Conservation (phyloP, 2,329 filamentous ascomycete genomes). For the Paraphaeosphaeria sporulosa region DNA sequence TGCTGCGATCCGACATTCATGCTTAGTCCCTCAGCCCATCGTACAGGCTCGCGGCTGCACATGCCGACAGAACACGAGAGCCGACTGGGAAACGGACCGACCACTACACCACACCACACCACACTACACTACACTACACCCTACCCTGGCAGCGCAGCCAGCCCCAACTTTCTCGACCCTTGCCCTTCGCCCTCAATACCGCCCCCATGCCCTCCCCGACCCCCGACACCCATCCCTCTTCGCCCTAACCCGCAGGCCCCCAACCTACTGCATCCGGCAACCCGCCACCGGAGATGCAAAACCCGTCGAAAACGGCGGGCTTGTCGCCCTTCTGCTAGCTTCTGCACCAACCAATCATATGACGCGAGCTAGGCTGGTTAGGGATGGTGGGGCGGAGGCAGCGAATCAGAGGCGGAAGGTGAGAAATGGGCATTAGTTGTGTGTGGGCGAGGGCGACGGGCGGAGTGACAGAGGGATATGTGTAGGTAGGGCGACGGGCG, state of each 20-base stretch:
- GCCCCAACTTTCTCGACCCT: neutral
- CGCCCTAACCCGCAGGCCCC: neutral
- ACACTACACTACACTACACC: neutral
- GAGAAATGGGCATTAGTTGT: slow-evolving; percentile 12
- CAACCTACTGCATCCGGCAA: slow-evolving; percentile 10
- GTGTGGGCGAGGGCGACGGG: slow-evolving; percentile 3
- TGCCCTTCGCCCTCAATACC: neutral
- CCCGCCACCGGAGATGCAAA: neutral
- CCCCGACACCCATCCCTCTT: neutral
- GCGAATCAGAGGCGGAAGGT: slow-evolving; percentile 7
- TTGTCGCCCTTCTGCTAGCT: slow-evolving; percentile 5
- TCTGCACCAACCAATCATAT: neutral
- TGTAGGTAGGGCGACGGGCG: neutral
- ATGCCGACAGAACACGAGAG: too few relatives aligned
- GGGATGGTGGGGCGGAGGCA: neutral
- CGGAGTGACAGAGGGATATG: neutral
- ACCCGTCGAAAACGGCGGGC: slow-evolving; percentile 7
- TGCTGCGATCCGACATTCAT: neutral
- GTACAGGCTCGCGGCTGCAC: neutral
- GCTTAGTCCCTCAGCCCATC: neutral
- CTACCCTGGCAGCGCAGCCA: neutral
- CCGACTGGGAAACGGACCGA: neutral
- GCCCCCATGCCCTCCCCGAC: neutral
- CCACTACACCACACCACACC: neutral
- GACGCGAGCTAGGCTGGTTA: neutral